phyloP scores from a whole-genome alignment of 441 rosid species.

The Theobroma grandiflorum region DNA sequence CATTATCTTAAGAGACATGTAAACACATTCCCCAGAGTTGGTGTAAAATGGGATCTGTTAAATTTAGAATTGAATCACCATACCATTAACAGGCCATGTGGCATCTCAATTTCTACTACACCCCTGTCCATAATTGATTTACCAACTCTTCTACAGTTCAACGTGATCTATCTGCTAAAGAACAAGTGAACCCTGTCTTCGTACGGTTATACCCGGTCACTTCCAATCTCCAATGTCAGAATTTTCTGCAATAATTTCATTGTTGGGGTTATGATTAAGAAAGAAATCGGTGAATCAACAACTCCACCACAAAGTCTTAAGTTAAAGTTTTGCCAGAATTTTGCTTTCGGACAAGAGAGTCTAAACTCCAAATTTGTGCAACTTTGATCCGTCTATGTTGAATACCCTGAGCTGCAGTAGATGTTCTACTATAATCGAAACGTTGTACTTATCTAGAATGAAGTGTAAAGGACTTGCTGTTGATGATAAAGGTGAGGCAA shows the following conservation, averaged over 20 bases:
- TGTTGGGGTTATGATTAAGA: no score
- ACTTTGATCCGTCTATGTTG: background rate
- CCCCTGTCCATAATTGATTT: background rate
- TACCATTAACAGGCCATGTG: no score
- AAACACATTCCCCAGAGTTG: background rate
- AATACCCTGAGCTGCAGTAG: background rate
- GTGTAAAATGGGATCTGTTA: background rate
- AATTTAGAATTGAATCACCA: background rate
- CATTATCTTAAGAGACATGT: background rate
- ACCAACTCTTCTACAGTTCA: background rate
- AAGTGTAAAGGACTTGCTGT: no score
- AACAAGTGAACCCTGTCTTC: background rate
- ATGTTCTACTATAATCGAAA: background rate
- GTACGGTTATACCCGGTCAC: no score
- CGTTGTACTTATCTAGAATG: background rate
- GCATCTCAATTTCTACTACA: no score
- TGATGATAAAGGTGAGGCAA: no score
- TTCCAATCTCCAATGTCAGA: no score
- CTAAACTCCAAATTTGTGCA: background rate
- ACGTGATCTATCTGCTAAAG: background rate
- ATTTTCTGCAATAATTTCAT: no score
- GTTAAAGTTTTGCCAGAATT: background rate
- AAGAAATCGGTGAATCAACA: background rate
- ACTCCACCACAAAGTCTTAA: background rate
- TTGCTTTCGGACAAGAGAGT: background rate